These are phyloP conservation scores for Juncus inflexus DNA, from an alignment of 176 grass and related monocot species.

Conservation along the genomic window DNA sequence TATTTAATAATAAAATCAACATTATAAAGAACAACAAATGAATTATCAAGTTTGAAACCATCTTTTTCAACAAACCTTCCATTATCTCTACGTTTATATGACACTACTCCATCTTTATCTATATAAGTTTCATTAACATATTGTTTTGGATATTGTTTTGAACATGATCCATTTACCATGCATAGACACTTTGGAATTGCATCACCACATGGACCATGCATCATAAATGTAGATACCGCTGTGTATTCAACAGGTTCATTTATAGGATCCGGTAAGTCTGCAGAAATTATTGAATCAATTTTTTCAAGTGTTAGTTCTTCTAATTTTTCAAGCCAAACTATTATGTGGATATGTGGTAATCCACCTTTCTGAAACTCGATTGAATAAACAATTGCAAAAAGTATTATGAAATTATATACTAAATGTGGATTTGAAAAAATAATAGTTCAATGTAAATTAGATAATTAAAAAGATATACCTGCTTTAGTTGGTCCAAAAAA, in stretches of 20 bases:
- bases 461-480: neutral
- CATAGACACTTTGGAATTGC: neutral
- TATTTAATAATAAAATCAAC: constrained; percentile 5
- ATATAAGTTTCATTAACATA: neutral
- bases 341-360: neutral
- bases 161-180: neutral
- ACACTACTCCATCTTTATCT: neutral
- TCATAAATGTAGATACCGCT: neutral
- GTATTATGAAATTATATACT: neutral
- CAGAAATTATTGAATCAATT: neutral
- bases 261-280: neutral
- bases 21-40: constrained; percentile 15
- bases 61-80: constrained; percentile 7
- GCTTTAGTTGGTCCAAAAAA: constrained; percentile 8
- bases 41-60: constrained; percentile 11
- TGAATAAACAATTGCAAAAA: constrained; percentile 10
- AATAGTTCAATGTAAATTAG: neutral
- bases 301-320: too few species aligned
- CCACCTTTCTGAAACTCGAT: constrained; percentile 12
- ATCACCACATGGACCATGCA: neutral
- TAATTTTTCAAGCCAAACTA: neutral
- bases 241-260: neutral
- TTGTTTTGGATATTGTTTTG: neutral
- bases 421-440: neutral
- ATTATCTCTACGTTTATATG: neutral